Evolutionary conservation across 192 early-diverging fungal genomes (phyloP), one percentile per base, ranked within the genome.

Genomic region (Chytriomyces sp.): DNA sequence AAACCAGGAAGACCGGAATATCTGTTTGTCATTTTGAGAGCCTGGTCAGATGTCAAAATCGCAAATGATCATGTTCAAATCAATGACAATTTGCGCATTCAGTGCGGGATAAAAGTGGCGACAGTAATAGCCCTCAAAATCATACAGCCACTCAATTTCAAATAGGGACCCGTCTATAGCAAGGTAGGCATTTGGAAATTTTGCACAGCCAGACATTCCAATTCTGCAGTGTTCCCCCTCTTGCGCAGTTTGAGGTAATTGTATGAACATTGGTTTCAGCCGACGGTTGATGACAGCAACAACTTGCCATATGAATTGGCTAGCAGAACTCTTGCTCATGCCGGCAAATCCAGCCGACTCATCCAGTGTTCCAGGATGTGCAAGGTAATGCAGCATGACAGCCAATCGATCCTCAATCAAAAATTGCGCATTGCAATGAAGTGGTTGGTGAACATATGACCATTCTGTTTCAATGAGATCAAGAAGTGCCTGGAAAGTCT

Each of bases 121-220:
- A 24, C 35, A 59, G 35, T 59, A 72, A 48, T 53, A 72, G n/a
- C 69, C 69, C 59, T 72, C 69, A 72, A 50, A 72, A 18, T 72
- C 50, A 2, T 59, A 11, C 1, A 50, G 69, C 43, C 57, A 1
- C 69, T 72, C 69, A 43, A 72, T 72, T 59, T 18, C 24, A 60
- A 72, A 72, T 13, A 72, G 13, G 13, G 69, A 59, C 8, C 69
- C 69, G 53, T 50, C 69, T 61, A 61, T 24, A 26, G 69, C 69
- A 50, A 72, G 53, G 43, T 35, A 35, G 8, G 69, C 45, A 45
- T 50, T 59, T 6, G 69, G 69, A 72, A 72, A 72, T 5, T 53
- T 53, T 1, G 50, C 47, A 35, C 16, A 2, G 8, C n/a, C 50
- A 1, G n/a, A 11, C 10, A 72, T 24, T 45, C 69, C 69, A 10